Conservation (phyloP, 169 alveolate species). For the Cytauxzoon felis region DNA sequence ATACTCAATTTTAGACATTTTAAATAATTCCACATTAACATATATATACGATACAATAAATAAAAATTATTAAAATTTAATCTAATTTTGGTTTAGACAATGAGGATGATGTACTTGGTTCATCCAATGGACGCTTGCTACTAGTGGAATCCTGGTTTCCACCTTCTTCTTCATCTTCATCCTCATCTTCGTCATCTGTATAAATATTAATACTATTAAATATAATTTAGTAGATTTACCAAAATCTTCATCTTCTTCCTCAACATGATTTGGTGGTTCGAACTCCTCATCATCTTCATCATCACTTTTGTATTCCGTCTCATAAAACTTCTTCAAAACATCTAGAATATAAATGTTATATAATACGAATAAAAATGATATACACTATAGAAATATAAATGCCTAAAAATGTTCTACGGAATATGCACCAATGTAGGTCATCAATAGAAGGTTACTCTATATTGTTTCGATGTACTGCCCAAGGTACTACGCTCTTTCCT, state of each 20-base stretch:
- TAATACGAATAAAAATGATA: neutral
- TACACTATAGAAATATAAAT: neutral
- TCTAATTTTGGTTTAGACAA: conserved; percentile 3
- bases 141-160: conserved; percentile 34
- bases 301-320: conserved; percentile 80
- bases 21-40: neutral
- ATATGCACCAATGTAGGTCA: no score
- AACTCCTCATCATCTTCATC: conserved; percentile 86
- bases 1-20: conserved; percentile 64
- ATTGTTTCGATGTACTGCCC: no score
- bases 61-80: neutral
- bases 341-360: neutral
- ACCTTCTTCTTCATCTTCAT: conserved; percentile 72
- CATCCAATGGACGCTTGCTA: conserved; percentile 12
- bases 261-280: conserved; percentile 79
- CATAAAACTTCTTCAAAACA: conserved; percentile 80
- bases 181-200: conserved; percentile 66
- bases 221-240: conserved; percentile 59
- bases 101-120: neutral
- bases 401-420: neutral
- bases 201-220: conserved; percentile 18
- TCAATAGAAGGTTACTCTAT: no score
- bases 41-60: neutral
- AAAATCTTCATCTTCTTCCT: conserved; percentile 78
- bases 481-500: no score